A percentile compares a stretch with the other conserved stretches of the same genome.
These are phyloP conservation scores for Melocanna baccifera DNA, from an alignment of 176 grass and related monocot genomes.

Conservation along the genomic window DNA sequence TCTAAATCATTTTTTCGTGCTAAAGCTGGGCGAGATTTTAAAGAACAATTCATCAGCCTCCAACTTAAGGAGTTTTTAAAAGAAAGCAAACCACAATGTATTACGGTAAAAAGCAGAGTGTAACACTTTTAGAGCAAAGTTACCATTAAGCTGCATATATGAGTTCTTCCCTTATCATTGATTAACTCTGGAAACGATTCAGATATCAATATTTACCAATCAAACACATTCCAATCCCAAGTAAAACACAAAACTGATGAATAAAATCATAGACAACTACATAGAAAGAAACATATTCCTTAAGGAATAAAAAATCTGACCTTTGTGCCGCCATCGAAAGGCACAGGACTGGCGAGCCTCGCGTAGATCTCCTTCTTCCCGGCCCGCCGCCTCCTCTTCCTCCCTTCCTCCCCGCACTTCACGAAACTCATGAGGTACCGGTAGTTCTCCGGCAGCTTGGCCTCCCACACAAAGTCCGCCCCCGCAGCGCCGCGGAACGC, in stretches of 20 bases:
- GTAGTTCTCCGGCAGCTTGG: conserved; percentile 84
- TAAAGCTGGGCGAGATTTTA: not conserved
- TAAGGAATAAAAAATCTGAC: conserved; percentile 7
- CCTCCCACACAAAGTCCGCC: conserved; percentile 86
- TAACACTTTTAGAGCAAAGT: not conserved
- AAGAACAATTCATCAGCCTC: not conserved
- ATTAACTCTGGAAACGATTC: not conserved
- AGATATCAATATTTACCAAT: not conserved
- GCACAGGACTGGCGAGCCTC: conserved; percentile 56
- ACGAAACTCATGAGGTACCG: conserved; percentile 62
- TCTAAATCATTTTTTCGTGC: not conserved
- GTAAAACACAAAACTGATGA: not conserved
- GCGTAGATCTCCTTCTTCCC: conserved; percentile 86
- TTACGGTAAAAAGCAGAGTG: not conserved
- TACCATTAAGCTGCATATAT: not conserved
- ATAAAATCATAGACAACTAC: not conserved
- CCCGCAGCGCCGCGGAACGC: conserved; percentile 68
- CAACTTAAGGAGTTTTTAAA: not conserved
- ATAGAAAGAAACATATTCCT: not conserved
- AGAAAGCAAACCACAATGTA: not conserved
- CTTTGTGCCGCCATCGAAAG: conserved; percentile 62
- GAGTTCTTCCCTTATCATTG: not conserved
- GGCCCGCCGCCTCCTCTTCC: conserved; percentile 1
- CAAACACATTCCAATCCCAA: not conserved
- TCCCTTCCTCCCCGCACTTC: conserved; percentile 27